Percentiles rank a stretch among this genome's conserved stretches.
phyloP scores from a whole-genome alignment of 306 rosid species.

The Erythrophleum fordii region DNA sequence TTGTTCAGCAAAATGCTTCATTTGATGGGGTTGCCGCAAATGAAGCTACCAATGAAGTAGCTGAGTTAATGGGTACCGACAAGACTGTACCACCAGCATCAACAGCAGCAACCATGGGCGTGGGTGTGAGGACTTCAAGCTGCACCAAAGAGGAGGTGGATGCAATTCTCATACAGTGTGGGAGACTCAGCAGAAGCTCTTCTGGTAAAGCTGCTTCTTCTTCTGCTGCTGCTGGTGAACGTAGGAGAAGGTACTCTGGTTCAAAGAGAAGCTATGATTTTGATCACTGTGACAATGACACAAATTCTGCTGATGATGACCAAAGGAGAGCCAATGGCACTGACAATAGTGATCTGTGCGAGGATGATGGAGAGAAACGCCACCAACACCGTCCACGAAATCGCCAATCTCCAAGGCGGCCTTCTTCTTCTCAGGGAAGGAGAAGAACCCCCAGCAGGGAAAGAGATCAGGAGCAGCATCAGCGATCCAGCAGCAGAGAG shows the following conservation, averaged over 20 bases:
- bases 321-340: conserved; percentile 41
- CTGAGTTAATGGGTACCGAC: conserved; percentile 10
- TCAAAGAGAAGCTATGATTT: conserved; percentile 94
- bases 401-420: conserved; percentile 58
- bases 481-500: conserved; percentile 78
- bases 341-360: conserved; percentile 45
- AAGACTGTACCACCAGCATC: conserved; percentile 33
- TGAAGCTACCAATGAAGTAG: background rate
- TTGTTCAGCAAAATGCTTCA: conserved; percentile 30
- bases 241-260: conserved; percentile 82
- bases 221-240: conserved; percentile 48
- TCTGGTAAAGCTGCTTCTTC: conserved; percentile 74
- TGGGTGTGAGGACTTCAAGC: conserved; percentile 79
- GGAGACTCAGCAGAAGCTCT: conserved; percentile 91
- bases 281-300: conserved; percentile 63
- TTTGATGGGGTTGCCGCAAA: conserved; percentile 16
- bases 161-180: conserved; percentile 93
- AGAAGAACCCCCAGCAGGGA: conserved; percentile 97
- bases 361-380: conserved; percentile 55
- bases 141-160: conserved; percentile 94
- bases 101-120: conserved; percentile 37
- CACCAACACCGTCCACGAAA: conserved; percentile 58
- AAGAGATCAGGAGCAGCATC: conserved; percentile 66
- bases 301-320: conserved; percentile 49
- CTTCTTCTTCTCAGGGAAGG: conserved; percentile 65